phyloP scores from a whole-genome alignment of 1,139 yeast species.

The Candida sanyaensis region DNA sequence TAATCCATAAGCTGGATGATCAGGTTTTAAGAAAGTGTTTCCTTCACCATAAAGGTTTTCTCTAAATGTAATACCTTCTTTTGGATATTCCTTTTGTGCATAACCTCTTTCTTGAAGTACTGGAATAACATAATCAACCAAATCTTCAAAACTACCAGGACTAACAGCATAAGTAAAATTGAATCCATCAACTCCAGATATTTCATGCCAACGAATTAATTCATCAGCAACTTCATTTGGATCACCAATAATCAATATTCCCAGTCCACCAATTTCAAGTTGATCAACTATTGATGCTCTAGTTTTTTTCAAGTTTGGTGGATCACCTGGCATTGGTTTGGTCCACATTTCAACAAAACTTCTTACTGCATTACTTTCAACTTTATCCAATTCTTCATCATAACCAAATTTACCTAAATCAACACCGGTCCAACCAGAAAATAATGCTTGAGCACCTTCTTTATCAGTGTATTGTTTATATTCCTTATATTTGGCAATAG shows the following conservation, averaged over 20 bases:
- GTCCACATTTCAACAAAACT: slow-evolving; percentile 31
- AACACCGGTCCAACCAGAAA: slow-evolving; percentile 38
- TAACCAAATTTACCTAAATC: slow-evolving; percentile 28
- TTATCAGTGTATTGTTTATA: slow-evolving; percentile 28
- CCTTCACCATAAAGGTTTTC: slow-evolving; percentile 26
- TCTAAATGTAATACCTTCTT: slow-evolving; percentile 22
- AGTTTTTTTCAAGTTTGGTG: slow-evolving; percentile 23
- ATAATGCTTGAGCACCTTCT: slow-evolving; percentile 38
- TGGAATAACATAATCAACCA: slow-evolving; percentile 26
- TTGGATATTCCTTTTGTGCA: slow-evolving; percentile 30
- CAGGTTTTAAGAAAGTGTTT: slow-evolving; percentile 18
- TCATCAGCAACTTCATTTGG: slow-evolving; percentile 29
- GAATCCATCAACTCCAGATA: slow-evolving; percentile 28
- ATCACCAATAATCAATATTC: slow-evolving; percentile 24
- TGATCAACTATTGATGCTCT: slow-evolving; percentile 25
- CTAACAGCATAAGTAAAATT: slow-evolving; percentile 27
- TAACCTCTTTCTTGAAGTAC: slow-evolving; percentile 26
- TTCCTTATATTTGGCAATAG: slow-evolving; percentile 29
- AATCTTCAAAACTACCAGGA: slow-evolving; percentile 27
- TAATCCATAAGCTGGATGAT: slow-evolving; percentile 38
- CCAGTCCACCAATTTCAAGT: slow-evolving; percentile 25
- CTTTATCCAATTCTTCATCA: slow-evolving; percentile 29
- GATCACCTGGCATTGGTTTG: slow-evolving; percentile 26
- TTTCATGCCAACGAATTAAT: slow-evolving; percentile 28
- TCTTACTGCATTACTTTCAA: slow-evolving; percentile 27